These are phyloP conservation scores for Trichoderma reesei DNA, from an alignment of 495 filamentous ascomycete genomes.

Conservation along the genomic window DNA sequence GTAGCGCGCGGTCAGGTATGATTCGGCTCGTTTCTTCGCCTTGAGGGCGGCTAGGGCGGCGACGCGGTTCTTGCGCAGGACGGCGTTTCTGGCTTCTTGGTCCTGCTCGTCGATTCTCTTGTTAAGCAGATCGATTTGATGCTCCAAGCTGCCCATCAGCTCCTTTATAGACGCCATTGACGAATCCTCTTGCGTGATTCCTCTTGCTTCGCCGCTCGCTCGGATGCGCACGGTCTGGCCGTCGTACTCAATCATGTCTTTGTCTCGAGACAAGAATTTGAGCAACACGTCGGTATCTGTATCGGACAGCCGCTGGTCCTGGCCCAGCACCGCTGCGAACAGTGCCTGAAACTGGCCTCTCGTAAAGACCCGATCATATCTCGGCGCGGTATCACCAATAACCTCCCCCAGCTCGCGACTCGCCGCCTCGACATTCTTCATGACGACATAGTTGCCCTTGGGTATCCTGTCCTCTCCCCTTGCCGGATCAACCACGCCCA, in stretches of 20 bases:
- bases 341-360: constrained; percentile 51
- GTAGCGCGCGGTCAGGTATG: constrained; percentile 55
- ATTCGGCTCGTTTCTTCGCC: constrained; percentile 70
- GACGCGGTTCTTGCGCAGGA: constrained; percentile 58
- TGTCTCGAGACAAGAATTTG: constrained; percentile 64
- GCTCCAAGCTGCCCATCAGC: constrained; percentile 50
- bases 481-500: constrained; percentile 49
- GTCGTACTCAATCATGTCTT: constrained; percentile 52
- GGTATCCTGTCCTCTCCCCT: constrained; percentile 35
- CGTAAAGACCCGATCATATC: constrained; percentile 58
- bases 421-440: constrained; percentile 48
- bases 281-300: constrained; percentile 60
- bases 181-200: constrained; percentile 64
- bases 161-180: constrained; percentile 71
- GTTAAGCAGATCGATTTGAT: constrained; percentile 43
- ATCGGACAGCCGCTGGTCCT: constrained; percentile 46
- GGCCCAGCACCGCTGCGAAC: constrained; percentile 44
- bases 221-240: constrained; percentile 69
- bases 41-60: constrained; percentile 68
- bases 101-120: constrained; percentile 48
- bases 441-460: constrained; percentile 44
- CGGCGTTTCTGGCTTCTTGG: constrained; percentile 53
- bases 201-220: constrained; percentile 26
- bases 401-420: constrained; percentile 37
- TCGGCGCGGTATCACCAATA: constrained; percentile 30